Evolutionary conservation across 805 yeast species (phyloP).

Genomic region (Spathaspora boniae): DNA sequence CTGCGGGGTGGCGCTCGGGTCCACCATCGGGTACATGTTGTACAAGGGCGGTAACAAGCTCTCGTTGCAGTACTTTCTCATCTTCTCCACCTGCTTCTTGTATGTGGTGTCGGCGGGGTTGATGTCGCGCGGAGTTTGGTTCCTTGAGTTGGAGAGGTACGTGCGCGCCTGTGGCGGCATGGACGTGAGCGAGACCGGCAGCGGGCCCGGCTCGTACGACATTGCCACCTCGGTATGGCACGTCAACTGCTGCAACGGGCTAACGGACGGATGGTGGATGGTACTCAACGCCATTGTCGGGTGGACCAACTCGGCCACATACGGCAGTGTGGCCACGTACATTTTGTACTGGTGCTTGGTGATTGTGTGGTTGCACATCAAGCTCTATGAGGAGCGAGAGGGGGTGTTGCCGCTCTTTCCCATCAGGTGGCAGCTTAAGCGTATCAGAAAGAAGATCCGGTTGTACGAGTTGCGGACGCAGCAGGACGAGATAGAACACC

Average conservation of each 20-base stretch:
- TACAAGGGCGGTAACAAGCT: slow-evolving; percentile 78
- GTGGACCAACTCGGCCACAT: slow-evolving; percentile 93
- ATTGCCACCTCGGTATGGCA: slow-evolving; percentile 83
- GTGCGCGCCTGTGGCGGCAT: slow-evolving; percentile 73
- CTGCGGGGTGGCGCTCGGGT: slow-evolving; percentile 57
- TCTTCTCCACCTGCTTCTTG: slow-evolving; percentile 72
- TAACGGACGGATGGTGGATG: slow-evolving; percentile 93
- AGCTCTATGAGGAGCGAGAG: slow-evolving; percentile 47
- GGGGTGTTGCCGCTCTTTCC: slow-evolving; percentile 67
- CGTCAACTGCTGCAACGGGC: slow-evolving; percentile 91
- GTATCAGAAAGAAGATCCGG: slow-evolving; percentile 41
- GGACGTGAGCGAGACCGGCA: slow-evolving; percentile 84
- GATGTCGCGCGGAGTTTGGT: slow-evolving; percentile 87
- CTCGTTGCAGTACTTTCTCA: slow-evolving; percentile 70
- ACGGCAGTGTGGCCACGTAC: slow-evolving; percentile 78
- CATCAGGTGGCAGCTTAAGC: slow-evolving; percentile 52
- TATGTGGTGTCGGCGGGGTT: slow-evolving; percentile 86
- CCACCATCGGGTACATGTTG: slow-evolving; percentile 59
- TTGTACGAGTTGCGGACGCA: slow-evolving; percentile 19
- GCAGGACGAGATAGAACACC: slow-evolving; percentile 6
- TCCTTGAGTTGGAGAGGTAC: slow-evolving; percentile 73
- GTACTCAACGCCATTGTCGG: slow-evolving; percentile 83
- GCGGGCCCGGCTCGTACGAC: slow-evolving; percentile 92
- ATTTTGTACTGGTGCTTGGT: slow-evolving; percentile 63
- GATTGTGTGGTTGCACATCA: slow-evolving; percentile 41